Percentiles rank a stretch among this genome's conserved stretches.
Evolutionary conservation across 768 basidiomycete genomes (phyloP).

Genomic region (Sistotremastrum suecicum): DNA sequence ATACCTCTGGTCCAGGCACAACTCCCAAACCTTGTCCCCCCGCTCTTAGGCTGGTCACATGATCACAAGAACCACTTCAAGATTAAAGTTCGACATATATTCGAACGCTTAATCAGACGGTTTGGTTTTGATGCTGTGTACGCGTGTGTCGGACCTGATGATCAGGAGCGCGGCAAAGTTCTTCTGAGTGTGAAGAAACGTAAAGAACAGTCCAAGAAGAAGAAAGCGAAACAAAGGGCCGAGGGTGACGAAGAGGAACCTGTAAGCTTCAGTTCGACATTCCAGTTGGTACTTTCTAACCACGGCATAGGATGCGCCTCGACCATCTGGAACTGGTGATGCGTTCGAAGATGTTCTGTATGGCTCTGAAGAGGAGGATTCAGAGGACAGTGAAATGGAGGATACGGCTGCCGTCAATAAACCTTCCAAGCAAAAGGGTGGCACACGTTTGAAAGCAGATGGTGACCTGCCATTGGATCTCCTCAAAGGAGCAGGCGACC

Average conservation of each 20-base stretch:
- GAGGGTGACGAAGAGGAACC: conserved; percentile 46
- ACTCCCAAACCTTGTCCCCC: conserved; percentile 65
- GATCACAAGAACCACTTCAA: conserved; percentile 99
- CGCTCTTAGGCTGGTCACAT: conserved; percentile 82
- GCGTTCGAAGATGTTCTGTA: conserved; percentile 97
- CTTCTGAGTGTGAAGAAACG: conserved; percentile 90
- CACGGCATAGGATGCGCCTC: conserved; percentile 23
- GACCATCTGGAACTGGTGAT: conserved; percentile 52
- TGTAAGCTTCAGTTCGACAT: conserved; percentile 12
- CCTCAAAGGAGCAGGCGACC: conserved; percentile 61
- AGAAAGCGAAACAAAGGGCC: conserved; percentile 39
- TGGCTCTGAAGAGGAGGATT: conserved; percentile 88
- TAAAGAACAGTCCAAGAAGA: conserved; percentile 86
- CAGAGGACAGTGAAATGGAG: conserved; percentile 46
- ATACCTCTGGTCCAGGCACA: conserved; percentile 60
- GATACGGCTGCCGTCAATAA: conserved; percentile 21
- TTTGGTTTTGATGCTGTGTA: conserved; percentile 83
- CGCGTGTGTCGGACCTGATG: conserved; percentile 37
- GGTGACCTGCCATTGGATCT: conserved; percentile 94
- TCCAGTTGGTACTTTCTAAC: conserved; percentile 1
- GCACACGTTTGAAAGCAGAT: conserved; percentile 66
- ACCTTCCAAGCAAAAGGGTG: conserved; percentile 24
- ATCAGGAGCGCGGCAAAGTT: conserved; percentile 78
- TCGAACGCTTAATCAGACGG: conserved; percentile 86
- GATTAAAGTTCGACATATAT: conserved; percentile 88